Conservation (phyloP, 768 basidiomycete species). For the Leccinum ochraceum region DNA sequence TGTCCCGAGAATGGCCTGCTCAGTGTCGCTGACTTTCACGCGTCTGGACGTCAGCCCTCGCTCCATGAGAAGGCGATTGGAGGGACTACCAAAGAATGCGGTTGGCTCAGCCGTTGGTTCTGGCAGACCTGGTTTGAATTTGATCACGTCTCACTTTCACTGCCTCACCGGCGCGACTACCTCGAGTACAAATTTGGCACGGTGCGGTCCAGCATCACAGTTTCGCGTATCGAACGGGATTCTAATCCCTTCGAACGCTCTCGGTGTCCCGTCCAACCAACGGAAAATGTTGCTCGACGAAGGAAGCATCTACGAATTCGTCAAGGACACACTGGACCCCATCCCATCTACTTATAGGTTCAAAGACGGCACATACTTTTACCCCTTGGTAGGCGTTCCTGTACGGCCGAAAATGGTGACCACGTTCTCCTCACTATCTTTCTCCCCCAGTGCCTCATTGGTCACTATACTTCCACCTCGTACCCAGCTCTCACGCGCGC, state of each 20-base stretch:
- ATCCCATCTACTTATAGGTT: conserved; percentile 47
- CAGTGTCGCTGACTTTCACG: conserved; percentile 73
- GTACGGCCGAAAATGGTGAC: not conserved
- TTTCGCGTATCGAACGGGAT: not conserved
- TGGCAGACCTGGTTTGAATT: conserved; percentile 75
- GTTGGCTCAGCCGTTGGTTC: conserved; percentile 73
- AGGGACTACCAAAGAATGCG: conserved; percentile 56
- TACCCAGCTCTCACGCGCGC: conserved; percentile 60
- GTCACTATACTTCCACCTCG: conserved; percentile 57
- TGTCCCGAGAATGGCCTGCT: conserved; percentile 59
- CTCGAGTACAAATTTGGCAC: conserved; percentile 81
- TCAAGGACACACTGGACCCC: conserved; percentile 53
- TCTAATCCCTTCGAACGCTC: conserved; percentile 49
- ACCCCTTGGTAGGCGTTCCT: conserved; percentile 46
- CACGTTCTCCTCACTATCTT: conserved; percentile 1
- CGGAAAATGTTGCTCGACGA: conserved; percentile 58
- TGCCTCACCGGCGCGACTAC: conserved; percentile 60
- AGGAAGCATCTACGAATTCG: conserved; percentile 49
- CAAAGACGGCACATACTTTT: conserved; percentile 68
- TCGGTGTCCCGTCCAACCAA: conserved; percentile 76
- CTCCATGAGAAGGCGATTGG: conserved; percentile 64
- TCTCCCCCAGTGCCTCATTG: conserved; percentile 39
- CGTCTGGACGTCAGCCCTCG: conserved; percentile 54
- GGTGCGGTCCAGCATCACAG: conserved; percentile 35
- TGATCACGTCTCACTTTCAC: conserved; percentile 53